phyloP scores from a whole-genome alignment of 208 protist species.

The Tetramitus jugosus region DNA sequence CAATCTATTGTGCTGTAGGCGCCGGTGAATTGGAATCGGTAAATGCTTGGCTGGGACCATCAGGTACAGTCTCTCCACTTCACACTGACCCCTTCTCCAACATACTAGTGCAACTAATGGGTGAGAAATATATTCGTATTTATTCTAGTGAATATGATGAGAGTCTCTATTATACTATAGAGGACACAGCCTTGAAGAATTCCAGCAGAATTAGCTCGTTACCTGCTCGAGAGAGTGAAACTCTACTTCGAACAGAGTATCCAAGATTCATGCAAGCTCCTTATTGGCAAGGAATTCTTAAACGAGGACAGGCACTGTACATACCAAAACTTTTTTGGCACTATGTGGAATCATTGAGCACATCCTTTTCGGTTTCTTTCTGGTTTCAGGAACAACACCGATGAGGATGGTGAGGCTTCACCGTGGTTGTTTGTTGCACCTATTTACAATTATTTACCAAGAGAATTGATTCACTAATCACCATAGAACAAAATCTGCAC shows the following conservation, averaged over 20 bases:
- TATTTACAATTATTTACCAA: no score
- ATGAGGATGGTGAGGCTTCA: no score
- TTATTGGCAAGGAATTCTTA: background rate
- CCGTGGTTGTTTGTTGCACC: no score
- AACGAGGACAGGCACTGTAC: constrained; percentile 1
- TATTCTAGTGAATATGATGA: background rate
- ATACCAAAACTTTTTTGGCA: constrained; percentile 24
- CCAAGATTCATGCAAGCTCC: background rate
- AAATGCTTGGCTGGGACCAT: constrained; percentile 25
- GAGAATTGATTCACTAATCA: no score
- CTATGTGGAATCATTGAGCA: constrained; percentile 10
- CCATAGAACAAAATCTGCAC: no score
- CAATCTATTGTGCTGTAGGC: background rate
- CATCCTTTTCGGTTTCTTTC: constrained; percentile 22
- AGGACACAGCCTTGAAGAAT: background rate
- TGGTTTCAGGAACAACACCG: constrained; percentile 19
- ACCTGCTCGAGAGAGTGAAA: no score
- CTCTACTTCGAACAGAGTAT: background rate
- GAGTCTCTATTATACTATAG: background rate
- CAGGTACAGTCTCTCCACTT: constrained; percentile 12
- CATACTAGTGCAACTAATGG: constrained; percentile 2
- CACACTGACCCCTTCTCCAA: constrained; percentile 20
- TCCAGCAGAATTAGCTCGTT: background rate
- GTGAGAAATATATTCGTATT: constrained; percentile 4
- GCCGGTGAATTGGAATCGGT: background rate